Conservation (phyloP, 208 protist genomes). For the Porcisia hertigi region DNA sequence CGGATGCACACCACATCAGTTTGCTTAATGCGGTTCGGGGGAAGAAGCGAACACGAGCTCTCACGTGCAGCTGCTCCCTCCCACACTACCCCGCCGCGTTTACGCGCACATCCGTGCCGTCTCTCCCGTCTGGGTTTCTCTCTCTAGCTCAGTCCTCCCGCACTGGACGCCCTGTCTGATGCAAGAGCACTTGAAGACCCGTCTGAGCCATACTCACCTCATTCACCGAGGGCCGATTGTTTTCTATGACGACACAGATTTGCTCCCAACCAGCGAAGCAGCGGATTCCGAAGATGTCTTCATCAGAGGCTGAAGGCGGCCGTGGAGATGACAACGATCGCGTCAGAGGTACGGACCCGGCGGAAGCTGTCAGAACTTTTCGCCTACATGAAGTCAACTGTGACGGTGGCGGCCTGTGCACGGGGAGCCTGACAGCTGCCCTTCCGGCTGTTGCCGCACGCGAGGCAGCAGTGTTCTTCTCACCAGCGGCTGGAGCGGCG, state of each 20-base stretch:
- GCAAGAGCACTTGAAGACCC: constrained; percentile 34
- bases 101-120: not conserved
- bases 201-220: constrained; percentile 41
- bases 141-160: not conserved
- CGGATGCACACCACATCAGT: not conserved
- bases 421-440: not conserved
- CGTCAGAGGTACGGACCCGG: no score
- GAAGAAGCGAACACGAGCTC: not conserved
- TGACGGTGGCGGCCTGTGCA: not conserved
- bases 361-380: not conserved
- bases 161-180: not conserved
- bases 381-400: not conserved
- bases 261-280: constrained; percentile 63
- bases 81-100: not conserved
- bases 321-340: not conserved
- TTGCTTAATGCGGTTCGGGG: not conserved
- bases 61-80: not conserved
- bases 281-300: constrained; percentile 32
- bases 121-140: not conserved
- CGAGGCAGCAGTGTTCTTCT: not conserved
- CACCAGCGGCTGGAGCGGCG: not conserved
- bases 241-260: constrained; percentile 54
- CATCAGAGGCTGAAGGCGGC: constrained; percentile 1
- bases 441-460: not conserved
- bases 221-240: constrained; percentile 32